These are phyloP conservation scores for Crithidia bombi DNA, from an alignment of 208 protist species.

Conservation along the genomic window DNA sequence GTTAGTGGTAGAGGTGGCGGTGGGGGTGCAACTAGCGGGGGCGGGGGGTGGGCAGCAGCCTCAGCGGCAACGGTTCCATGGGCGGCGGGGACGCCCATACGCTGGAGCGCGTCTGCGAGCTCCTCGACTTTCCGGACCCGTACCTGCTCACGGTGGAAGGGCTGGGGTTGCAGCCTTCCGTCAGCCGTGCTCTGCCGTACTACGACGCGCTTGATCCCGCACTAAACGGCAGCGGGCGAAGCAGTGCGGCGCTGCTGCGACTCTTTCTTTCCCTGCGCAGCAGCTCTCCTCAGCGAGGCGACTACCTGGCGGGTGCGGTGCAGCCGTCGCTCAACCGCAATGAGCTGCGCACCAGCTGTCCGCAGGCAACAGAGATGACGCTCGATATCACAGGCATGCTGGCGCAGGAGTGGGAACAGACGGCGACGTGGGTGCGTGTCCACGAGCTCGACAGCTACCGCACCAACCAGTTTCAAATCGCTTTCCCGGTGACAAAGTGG, in stretches of 20 bases:
- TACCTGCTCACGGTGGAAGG: conserved; percentile 92
- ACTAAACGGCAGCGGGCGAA: conserved; percentile 93
- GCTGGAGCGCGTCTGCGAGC: conserved; percentile 60
- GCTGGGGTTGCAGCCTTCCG: conserved; percentile 90
- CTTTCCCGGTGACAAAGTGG: conserved; percentile 41
- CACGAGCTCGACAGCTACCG: conserved; percentile 89
- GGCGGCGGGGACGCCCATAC: conserved; percentile 40
- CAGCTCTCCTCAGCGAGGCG: conserved; percentile 71
- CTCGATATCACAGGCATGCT: conserved; percentile 80
- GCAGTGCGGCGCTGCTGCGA: conserved; percentile 85
- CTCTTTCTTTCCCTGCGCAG: conserved; percentile 98
- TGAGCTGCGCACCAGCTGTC: conserved; percentile 60
- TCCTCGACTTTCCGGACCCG: conserved; percentile 67
- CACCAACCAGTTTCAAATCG: conserved; percentile 95
- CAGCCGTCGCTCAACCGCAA: conserved; percentile 84
- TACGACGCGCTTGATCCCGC: conserved; percentile 97
- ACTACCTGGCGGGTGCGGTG: conserved; percentile 95
- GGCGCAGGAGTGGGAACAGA: conserved; percentile 93
- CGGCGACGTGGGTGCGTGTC: conserved; percentile 94
- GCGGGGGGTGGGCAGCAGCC: conserved; percentile 4
- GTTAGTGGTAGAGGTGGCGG: not conserved
- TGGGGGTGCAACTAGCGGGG: conserved; percentile 10
- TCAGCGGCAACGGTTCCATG: conserved; percentile 9
- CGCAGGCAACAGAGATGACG: conserved; percentile 90
- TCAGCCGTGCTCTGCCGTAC: conserved; percentile 46